Base-by-base conservation (phyloP, 176 grass and related monocot genomes). In the Rhipidocladum racemiflorum region DNA sequence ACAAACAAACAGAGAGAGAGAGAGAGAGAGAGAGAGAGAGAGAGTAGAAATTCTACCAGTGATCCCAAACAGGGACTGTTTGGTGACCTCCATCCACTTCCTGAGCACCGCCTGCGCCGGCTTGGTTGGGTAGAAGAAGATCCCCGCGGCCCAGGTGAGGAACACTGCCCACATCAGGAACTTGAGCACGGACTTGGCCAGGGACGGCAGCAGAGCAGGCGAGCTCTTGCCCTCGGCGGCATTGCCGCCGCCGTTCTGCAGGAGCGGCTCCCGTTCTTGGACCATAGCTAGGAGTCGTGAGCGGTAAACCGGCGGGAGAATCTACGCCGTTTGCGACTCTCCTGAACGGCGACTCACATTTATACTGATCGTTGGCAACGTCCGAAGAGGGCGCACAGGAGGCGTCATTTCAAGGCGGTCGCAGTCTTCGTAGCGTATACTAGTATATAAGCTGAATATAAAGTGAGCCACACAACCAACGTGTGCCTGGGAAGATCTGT, bases 131-230 rank as follows among this genome's bases (percentile, higher is more conserved):
- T 81, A 93, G 78, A 98, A 79, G 85, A 93, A 93, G 81, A 98
- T 89, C 18, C 71, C 86, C 59, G 66, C 76, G 36, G 75, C 84
- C 95, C 95, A 98, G 28, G 66, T 84, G 56, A 94, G 57, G 78
- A 95, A 88, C 27, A 93, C 74, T 49, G 75, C 68, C 95, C 95
- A 97, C 88, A 97, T 94, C 13, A 93, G 68, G 60, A 79, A 88
- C 76, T 93, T 93, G 79, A 98, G 87, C 72, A 78, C 81, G 51
- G 82, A 81, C 86, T 78, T 91, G 53, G 66, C 78, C 50, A 98
- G 77, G 18, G 86, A 89, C 42, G 80, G 86, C 42, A 86, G 21
- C 20, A 49, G 32, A 0, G 70, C 70, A 28, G 81, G 35, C 21
- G 61, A 68, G 21, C 60, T 60, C 87, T 79, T 74, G 39, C 1